Percentiles rank a stretch among this genome's conserved stretches.
Evolutionary conservation across 2,329 filamentous ascomycete species (phyloP).

Genomic region (Calonectria pseudoreteaudii): DNA sequence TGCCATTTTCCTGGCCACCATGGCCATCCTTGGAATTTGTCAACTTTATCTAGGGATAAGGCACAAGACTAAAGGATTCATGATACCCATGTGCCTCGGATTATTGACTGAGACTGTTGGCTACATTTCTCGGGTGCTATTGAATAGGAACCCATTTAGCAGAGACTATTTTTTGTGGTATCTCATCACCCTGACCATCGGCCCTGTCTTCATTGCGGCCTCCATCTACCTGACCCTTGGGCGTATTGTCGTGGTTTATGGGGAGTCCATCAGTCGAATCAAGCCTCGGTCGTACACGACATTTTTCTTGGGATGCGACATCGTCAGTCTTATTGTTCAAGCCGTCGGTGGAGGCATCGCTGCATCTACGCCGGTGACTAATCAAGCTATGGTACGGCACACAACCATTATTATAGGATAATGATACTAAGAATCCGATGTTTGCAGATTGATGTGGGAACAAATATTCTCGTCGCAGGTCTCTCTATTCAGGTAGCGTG

Average conservation of each 20-base stretch:
- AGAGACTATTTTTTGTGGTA: slow-evolving; percentile 33
- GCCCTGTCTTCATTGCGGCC: slow-evolving; percentile 40
- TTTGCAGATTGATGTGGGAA: slow-evolving; percentile 27
- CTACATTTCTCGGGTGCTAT: slow-evolving; percentile 32
- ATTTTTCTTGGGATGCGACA: slow-evolving; percentile 33
- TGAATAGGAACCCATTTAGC: slow-evolving; percentile 33
- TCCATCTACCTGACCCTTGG: slow-evolving; percentile 41
- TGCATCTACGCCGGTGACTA: slow-evolving; percentile 30
- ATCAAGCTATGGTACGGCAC: slow-evolving; percentile 23
- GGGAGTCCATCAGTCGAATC: slow-evolving; percentile 23
- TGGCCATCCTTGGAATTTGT: slow-evolving; percentile 22
- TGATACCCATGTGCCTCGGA: slow-evolving; percentile 36
- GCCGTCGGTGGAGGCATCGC: slow-evolving; percentile 32
- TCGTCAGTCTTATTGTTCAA: slow-evolving; percentile 31
- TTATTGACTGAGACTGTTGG: slow-evolving; percentile 36
- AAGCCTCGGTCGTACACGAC: slow-evolving; percentile 28
- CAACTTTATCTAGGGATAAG: slow-evolving; percentile 36
- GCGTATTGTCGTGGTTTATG: slow-evolving; percentile 37
- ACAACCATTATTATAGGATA: not conserved
- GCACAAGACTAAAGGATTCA: slow-evolving; percentile 36
- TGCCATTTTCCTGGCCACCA: slow-evolving; percentile 29
- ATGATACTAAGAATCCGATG: not conserved
- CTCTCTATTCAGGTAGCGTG: slow-evolving; percentile 32
- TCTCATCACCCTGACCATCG: slow-evolving; percentile 39
- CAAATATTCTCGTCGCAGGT: slow-evolving; percentile 33